phyloP scores from a whole-genome alignment of 1,284 basidiomycete genomes.

The Coriolopsis trogii region DNA sequence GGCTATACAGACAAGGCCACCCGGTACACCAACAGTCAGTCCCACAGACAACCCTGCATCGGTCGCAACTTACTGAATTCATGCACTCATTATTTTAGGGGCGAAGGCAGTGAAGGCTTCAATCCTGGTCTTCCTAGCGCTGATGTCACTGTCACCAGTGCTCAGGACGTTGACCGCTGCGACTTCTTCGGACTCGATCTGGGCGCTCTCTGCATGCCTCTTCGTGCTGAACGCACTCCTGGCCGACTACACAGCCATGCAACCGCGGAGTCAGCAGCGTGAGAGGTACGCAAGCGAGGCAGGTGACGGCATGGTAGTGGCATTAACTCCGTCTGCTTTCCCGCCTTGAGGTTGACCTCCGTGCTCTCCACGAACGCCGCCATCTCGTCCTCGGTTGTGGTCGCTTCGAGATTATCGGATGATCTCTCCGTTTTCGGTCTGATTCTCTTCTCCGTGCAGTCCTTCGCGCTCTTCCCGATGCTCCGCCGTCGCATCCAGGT shows the following conservation, averaged over 20 bases:
- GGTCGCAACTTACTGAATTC: too few species aligned
- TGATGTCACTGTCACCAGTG: conserved; percentile 91
- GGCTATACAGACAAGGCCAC: conserved; percentile 15
- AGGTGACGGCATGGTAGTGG: conserved; percentile 11
- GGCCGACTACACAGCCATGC: conserved; percentile 61
- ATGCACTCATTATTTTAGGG: too few species aligned
- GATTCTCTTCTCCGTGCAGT: conserved; percentile 83
- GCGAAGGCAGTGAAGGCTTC: conserved; percentile 74
- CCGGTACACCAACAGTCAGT: conserved; percentile 37
- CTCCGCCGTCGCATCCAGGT: conserved; percentile 82
- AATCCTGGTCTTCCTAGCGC: conserved; percentile 84
- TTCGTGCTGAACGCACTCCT: conserved; percentile 66
- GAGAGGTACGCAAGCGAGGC: conserved; percentile 39
- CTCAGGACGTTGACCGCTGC: conserved; percentile 91
- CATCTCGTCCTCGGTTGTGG: conserved; percentile 90
- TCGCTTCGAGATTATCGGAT: conserved; percentile 86
- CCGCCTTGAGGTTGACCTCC: conserved; percentile 69
- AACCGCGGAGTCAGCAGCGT: conserved; percentile 35
- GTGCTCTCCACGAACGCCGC: conserved; percentile 95
- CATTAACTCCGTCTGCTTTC: conserved; percentile 26
- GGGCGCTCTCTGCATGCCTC: conserved; percentile 81
- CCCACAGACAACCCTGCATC: background rate
- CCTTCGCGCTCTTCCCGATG: conserved; percentile 86
- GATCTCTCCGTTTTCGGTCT: conserved; percentile 91
- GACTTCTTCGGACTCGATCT: conserved; percentile 96